phyloP scores from a whole-genome alignment of 805 yeast genomes.

The Wickerhamiella siamensis region DNA sequence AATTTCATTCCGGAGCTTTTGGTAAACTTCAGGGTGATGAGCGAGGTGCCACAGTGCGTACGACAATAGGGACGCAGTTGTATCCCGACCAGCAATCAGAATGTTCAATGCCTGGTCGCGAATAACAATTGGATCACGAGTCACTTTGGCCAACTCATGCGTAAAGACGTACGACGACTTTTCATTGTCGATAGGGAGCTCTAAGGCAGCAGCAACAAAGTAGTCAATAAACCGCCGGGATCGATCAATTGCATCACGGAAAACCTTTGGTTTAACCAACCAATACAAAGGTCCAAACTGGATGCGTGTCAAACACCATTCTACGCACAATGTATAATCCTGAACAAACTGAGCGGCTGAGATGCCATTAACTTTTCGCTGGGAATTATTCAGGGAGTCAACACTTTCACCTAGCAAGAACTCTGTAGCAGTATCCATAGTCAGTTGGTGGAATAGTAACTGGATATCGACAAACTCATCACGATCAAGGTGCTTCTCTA shows the following conservation, averaged over 20 bases:
- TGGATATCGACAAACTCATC: slow-evolving; percentile 19
- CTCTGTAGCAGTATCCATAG: slow-evolving; percentile 26
- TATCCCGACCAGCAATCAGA: slow-evolving; percentile 35
- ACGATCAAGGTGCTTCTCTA: background rate
- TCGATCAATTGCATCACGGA: slow-evolving; percentile 22
- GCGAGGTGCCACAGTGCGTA: slow-evolving; percentile 30
- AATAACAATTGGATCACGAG: slow-evolving; percentile 30
- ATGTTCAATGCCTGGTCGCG: slow-evolving; percentile 33
- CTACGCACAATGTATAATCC: slow-evolving; percentile 17
- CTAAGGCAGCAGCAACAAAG: slow-evolving; percentile 30
- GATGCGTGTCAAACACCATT: slow-evolving; percentile 11
- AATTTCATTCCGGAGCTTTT: slow-evolving; percentile 23
- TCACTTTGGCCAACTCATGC: slow-evolving; percentile 31
- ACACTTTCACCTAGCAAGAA: slow-evolving; percentile 24
- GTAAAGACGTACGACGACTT: slow-evolving; percentile 27
- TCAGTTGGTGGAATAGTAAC: slow-evolving; percentile 20
- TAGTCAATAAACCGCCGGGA: slow-evolving; percentile 28
- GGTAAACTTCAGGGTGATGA: slow-evolving; percentile 26
- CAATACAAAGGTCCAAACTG: slow-evolving; percentile 15
- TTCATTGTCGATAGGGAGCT: slow-evolving; percentile 8
- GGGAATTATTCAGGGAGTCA: slow-evolving; percentile 13
- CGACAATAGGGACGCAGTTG: slow-evolving; percentile 33
- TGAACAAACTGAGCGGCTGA: slow-evolving; percentile 14
- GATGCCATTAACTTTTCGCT: slow-evolving; percentile 9
- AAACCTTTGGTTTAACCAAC: slow-evolving; percentile 16